Conservation (phyloP, 768 basidiomycete species). For the Mycena haematopus region DNA sequence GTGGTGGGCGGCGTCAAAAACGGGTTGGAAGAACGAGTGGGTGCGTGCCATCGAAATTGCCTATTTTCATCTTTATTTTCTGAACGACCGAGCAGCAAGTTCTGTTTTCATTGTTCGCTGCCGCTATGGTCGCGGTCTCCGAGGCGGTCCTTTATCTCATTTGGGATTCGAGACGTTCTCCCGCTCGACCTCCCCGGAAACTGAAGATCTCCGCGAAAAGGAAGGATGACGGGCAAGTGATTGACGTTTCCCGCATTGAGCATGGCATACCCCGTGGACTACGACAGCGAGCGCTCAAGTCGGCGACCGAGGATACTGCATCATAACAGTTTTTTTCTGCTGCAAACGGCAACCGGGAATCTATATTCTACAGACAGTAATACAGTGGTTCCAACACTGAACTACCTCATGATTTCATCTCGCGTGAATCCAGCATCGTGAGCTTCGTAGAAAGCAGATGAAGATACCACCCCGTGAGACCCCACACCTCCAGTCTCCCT, state of each 20-base stretch:
- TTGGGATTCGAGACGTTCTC: conserved; percentile 62
- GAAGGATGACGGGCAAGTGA: conserved; percentile 44
- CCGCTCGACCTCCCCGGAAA: conserved; percentile 28
- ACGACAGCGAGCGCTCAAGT: conserved; percentile 20
- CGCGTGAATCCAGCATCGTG: conserved; percentile 55
- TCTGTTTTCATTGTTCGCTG: conserved; percentile 64
- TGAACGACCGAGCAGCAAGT: conserved; percentile 50
- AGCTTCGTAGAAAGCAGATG: conserved; percentile 52
- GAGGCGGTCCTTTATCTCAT: conserved; percentile 77
- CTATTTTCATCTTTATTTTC: conserved; percentile 9
- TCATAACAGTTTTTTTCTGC: conserved; percentile 30
- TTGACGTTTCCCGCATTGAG: conserved; percentile 25
- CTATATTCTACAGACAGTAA: not conserved
- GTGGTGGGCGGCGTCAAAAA: conserved; percentile 74
- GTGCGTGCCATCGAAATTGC: conserved; percentile 50
- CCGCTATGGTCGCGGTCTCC: conserved; percentile 70
- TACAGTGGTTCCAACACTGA: not conserved
- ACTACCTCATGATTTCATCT: not conserved
- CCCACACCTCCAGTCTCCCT: conserved; percentile 76
- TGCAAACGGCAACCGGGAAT: not conserved
- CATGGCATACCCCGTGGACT: conserved; percentile 21
- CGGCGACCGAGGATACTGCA: not conserved
- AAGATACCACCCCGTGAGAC: conserved; percentile 85
- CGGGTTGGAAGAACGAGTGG: conserved; percentile 77
- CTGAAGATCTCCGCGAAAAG: conserved; percentile 35